Conservation (phyloP, 495 filamentous ascomycete species). For the Penicillium argentinense region DNA sequence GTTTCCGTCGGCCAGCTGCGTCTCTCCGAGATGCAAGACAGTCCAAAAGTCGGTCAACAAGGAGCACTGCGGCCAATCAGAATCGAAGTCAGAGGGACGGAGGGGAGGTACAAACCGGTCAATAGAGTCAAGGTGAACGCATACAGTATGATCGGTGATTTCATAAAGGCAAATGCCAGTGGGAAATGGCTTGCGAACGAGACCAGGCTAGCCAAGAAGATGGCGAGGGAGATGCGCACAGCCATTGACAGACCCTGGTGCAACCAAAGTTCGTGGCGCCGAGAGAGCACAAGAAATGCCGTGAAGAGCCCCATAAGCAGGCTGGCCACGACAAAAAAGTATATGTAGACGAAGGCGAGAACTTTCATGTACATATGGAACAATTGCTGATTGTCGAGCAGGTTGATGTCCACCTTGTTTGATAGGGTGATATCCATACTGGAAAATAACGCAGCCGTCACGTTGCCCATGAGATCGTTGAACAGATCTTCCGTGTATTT, state of each 20-base stretch:
- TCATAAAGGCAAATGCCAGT: slow-evolving; percentile 42
- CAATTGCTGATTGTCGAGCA: slow-evolving; percentile 30
- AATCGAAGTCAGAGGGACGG: neutral
- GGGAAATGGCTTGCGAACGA: slow-evolving; percentile 33
- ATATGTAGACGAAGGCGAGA: slow-evolving; percentile 44
- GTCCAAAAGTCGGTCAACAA: slow-evolving; percentile 47
- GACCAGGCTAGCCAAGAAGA: slow-evolving; percentile 29
- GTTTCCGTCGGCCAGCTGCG: slow-evolving; percentile 34
- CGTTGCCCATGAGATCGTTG: slow-evolving; percentile 38
- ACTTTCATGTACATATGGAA: slow-evolving; percentile 41
- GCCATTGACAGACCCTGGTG: slow-evolving; percentile 26
- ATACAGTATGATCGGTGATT: slow-evolving; percentile 42
- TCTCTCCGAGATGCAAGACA: slow-evolving; percentile 20
- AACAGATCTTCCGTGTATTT: slow-evolving; percentile 27
- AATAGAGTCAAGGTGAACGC: slow-evolving; percentile 39
- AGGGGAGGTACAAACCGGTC: slow-evolving; percentile 29
- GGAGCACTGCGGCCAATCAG: slow-evolving; percentile 31
- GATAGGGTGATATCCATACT: slow-evolving; percentile 43
- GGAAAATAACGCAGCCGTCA: slow-evolving; percentile 43
- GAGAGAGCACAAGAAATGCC: slow-evolving; percentile 28
- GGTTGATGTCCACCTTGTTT: slow-evolving; percentile 26
- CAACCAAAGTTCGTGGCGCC: slow-evolving; percentile 24
- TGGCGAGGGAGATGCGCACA: slow-evolving; percentile 30
- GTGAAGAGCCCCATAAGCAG: slow-evolving; percentile 38
- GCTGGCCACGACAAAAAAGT: slow-evolving; percentile 40